A percentile compares a stretch with the other conserved stretches of the same genome.
Conservation (phyloP, 805 yeast genomes). For the Myxozyma lipomycoides region DNA sequence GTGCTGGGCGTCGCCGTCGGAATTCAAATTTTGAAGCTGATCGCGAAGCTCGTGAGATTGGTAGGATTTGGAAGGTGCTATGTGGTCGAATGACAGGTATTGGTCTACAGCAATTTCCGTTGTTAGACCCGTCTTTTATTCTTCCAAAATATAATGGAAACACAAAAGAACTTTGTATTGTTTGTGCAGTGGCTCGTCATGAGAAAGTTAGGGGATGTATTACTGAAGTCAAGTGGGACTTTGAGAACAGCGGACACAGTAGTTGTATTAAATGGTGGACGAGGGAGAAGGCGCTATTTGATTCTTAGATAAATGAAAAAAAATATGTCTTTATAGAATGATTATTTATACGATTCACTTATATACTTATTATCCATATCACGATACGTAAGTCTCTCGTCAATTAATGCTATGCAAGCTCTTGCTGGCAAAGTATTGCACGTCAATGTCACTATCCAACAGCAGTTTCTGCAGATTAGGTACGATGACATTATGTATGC, state of each 20-base stretch:
- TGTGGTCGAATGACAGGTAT: slow-evolving; percentile 25
- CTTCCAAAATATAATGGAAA: slow-evolving; percentile 14
- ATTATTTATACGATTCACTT: background rate
- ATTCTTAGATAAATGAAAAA: slow-evolving; percentile 1
- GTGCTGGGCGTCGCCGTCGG: slow-evolving; percentile 27
- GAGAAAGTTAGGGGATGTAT: slow-evolving; percentile 20
- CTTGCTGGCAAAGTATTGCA: slow-evolving; percentile 66
- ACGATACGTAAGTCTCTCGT: background rate
- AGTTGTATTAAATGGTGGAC: slow-evolving; percentile 26
- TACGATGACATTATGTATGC: slow-evolving; percentile 48
- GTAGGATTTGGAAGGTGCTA: slow-evolving; percentile 19
- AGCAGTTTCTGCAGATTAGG: slow-evolving; percentile 63
- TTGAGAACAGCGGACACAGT: slow-evolving; percentile 21
- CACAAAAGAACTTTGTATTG: slow-evolving; percentile 16
- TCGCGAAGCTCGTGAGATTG: slow-evolving; percentile 23
- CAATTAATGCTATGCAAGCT: slow-evolving; percentile 15
- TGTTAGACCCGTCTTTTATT: slow-evolving; percentile 16
- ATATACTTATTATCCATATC: background rate
- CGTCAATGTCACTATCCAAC: slow-evolving; percentile 81
- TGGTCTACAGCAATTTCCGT: slow-evolving; percentile 22
- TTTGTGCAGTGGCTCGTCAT: slow-evolving; percentile 22
- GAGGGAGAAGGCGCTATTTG: slow-evolving; percentile 26
- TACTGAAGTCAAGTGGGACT: slow-evolving; percentile 16
- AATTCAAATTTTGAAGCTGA: slow-evolving; percentile 22
- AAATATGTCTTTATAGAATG: background rate